These are phyloP conservation scores for Myrica gale DNA, from an alignment of 306 rosid genomes.

Conservation along the genomic window DNA sequence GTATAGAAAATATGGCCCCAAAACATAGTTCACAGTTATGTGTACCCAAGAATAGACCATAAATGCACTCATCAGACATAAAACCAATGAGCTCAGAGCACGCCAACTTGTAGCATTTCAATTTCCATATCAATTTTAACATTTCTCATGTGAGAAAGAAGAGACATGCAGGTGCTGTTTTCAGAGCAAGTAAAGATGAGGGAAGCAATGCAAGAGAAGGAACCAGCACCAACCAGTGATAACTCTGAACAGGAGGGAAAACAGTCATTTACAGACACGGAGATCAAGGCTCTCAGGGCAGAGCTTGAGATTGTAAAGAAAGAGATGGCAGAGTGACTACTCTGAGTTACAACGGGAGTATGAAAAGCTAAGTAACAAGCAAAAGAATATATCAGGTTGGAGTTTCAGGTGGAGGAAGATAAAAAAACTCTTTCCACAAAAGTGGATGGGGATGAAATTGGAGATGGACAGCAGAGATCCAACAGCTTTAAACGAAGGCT, in stretches of 20 bases:
- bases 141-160: conserved; percentile 26
- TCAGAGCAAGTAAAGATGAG: conserved; percentile 91
- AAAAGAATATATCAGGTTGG: conserved; percentile 57
- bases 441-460: conserved; percentile 48
- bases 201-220: conserved; percentile 72
- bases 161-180: conserved; percentile 61
- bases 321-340: conserved; percentile 67
- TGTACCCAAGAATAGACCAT: not conserved
- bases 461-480: conserved; percentile 39
- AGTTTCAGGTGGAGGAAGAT: conserved; percentile 69
- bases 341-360: conserved; percentile 70
- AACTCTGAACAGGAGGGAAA: conserved; percentile 57
- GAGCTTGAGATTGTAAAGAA: conserved; percentile 70
- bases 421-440: conserved; percentile 64
- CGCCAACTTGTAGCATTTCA: not conserved
- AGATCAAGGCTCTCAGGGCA: conserved; percentile 54
- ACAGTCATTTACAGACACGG: conserved; percentile 45
- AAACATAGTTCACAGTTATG: not conserved
- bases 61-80: conserved; percentile 10
- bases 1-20: not conserved
- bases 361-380: conserved; percentile 49
- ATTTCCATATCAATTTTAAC: conserved; percentile 7
- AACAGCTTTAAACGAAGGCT: conserved; percentile 42
- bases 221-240: conserved; percentile 41
- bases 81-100: conserved; percentile 8